Evolutionary conservation across 371 early-diverging fungal genomes (phyloP), one percentile per base, ranked within the genome.

Genomic region (Nosema bombycis): DNA sequence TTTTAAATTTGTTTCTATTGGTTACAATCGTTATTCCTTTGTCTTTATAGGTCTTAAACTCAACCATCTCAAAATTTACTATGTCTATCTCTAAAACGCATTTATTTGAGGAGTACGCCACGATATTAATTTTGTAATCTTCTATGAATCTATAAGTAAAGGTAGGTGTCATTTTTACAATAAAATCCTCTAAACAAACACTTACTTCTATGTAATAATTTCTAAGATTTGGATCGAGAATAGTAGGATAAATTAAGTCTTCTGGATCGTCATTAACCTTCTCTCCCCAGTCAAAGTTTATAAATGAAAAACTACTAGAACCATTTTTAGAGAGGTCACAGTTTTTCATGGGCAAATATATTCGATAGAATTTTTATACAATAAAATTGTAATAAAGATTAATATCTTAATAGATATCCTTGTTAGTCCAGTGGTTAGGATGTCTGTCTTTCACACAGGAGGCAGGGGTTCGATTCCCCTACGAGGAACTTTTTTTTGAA

Each of bases 401-500:
- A 28, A 32, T 23, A 6, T n/a, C 2, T 34, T 30, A 36, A 37
- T 26, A 26, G 0, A 30, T 36, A 67, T 76, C 70, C 77, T 69
- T 76, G 70, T 70, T 76, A 70, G 77, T 76, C 77, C 70, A 76
- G 77, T 46, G 77, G 77, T 62, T 67, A 76, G 77, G 77, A 76
- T 76, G 63, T 76, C 77, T 61, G 77, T 70, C 77, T 76, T 76
- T 76, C 77, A 76, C 69, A 70, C 77, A 61, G 77, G 77, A 63
- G 77, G 77, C 70, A 54, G 66, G 77, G 77, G 77, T 76, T 76
- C 77, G 77, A 76, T 76, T 76, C 70, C 77, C 77, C 66, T 54
- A 70, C 70, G 70, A 70, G 77, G 77, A 76, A 76, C 33, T 67
- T 57, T 58, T 67, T 75, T 37, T 63, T 62, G 0, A 18, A 46